phyloP scores from a whole-genome alignment of 2,329 filamentous ascomycete genomes.

The Dactylellina parvicollis region DNA sequence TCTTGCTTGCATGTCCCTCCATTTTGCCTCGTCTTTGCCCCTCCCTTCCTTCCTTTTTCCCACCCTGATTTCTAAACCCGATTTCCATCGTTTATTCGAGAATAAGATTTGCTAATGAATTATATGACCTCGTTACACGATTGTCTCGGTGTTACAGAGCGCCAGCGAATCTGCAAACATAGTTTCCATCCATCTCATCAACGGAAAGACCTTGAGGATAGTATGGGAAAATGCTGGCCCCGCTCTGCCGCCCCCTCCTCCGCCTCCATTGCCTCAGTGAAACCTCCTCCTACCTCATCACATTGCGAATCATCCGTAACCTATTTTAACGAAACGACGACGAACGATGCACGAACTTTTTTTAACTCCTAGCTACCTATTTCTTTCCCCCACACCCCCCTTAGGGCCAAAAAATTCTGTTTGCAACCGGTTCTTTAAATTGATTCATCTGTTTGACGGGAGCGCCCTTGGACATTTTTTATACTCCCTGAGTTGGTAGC shows the following conservation, averaged over 20 bases:
- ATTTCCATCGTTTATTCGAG: slow-evolving; percentile 3
- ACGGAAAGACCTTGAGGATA: slow-evolving; percentile 53
- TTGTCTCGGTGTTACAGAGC: slow-evolving; percentile 39
- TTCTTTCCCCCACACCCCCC: too few relatives aligned
- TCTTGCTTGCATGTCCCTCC: slow-evolving; percentile 40
- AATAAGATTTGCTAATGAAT: slow-evolving; percentile 44
- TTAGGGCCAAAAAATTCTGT: background rate
- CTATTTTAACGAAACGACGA: background rate
- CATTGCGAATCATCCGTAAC: background rate
- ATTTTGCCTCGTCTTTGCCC: slow-evolving; percentile 20
- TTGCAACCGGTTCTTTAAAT: background rate
- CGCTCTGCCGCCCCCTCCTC: slow-evolving; percentile 45
- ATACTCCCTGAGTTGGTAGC: background rate
- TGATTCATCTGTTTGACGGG: background rate
- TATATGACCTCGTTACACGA: slow-evolving; percentile 30
- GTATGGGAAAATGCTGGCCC: slow-evolving; percentile 54
- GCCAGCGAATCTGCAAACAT: slow-evolving; percentile 54
- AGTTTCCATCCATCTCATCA: slow-evolving; percentile 53
- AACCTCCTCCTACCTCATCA: background rate
- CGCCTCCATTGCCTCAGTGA: slow-evolving; percentile 50
- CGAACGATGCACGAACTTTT: background rate
- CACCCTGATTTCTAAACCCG: slow-evolving; percentile 1
- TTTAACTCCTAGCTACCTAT: background rate
- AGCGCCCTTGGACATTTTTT: background rate
- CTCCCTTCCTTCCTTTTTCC: slow-evolving; percentile 1